A percentile compares a stretch with the other conserved stretches of the same genome.
Conservation (phyloP, 2,329 filamentous ascomycete genomes). For the Aureobasidium sp. region DNA sequence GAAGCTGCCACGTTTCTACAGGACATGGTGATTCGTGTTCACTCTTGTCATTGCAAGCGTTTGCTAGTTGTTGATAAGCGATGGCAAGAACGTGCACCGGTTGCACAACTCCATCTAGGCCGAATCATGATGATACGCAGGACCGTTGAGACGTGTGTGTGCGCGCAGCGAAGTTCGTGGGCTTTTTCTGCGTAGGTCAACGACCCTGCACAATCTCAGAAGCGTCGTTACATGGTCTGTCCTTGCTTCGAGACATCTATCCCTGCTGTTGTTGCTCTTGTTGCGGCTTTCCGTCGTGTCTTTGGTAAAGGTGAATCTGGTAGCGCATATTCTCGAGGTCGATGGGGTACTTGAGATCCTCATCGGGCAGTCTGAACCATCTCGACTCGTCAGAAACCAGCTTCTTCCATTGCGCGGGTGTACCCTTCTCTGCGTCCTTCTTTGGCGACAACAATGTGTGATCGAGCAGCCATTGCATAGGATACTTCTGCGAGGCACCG, state of each 20-base stretch:
- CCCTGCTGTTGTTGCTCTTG: neutral
- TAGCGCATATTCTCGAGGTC: constrained; percentile 90
- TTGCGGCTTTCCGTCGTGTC: neutral
- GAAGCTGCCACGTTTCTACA: neutral
- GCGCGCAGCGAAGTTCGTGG: neutral
- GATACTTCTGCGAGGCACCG: constrained; percentile 57
- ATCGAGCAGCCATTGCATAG: constrained; percentile 89
- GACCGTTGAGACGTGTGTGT: neutral
- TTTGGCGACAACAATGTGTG: constrained; percentile 55
- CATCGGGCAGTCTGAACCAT: constrained; percentile 65
- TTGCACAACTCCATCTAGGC: neutral
- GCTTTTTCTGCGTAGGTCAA: neutral
- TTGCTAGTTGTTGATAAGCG: neutral
- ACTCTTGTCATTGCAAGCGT: neutral
- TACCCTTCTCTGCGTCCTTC: constrained; percentile 17
- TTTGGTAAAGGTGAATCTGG: constrained; percentile 72
- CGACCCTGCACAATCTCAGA: neutral
- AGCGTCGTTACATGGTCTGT: neutral
- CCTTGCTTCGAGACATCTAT: neutral
- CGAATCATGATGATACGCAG: no score
- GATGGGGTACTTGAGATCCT: constrained; percentile 67
- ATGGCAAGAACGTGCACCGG: neutral
- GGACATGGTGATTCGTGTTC: neutral
- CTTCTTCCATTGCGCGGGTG: constrained; percentile 56
- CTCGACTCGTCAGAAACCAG: constrained; percentile 65